Evolutionary conservation across 768 basidiomycete genomes (phyloP), one percentile per base, ranked within the genome.

Genomic region (Leccinellum albellum): DNA sequence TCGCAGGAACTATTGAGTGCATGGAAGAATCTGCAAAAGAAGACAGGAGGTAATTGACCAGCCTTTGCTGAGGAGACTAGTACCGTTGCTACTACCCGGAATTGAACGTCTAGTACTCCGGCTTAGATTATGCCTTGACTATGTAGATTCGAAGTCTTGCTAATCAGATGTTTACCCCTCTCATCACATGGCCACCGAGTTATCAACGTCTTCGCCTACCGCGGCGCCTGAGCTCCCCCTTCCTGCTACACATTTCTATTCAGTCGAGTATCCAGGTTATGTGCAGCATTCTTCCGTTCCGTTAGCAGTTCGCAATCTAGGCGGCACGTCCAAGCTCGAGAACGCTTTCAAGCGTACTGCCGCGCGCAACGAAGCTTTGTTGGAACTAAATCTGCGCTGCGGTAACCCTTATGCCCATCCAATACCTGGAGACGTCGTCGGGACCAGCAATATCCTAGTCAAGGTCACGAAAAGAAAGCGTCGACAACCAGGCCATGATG

Each of bases 181-280:
- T 21, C 6, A 10, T 33, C 6, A n/a, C 17, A 68, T 66, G 64
- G 45, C 60, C 55, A 17, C 15, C 4, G 33, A 52, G 32, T 61
- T 61, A 45, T 28, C 58, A 3, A 33, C 59, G 3, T 57, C 64
- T 10, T 50, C 58, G 10, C 59, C 67, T 33, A 51, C 55, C n/a
- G 60, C 66, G 35, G 80, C 79, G 0, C 73, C 71, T 15, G 72
- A 76, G 37, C 71, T 52, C 20, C 74, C 79, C 2, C 74, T 92
- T 2, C 83, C 86, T 21, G 75, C 80, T 32, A 75, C 78, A 6
- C 76, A 83, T 29, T 89, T 86, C 68, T 89, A 88, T 67, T 88
- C 91, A 5, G 77, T 96, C 59, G 94, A 97, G 71, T 96, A 94
- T 74, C 94, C 94, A 7, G 94, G 94, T 59, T 91, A 92, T 62